Evolutionary conservation across 768 basidiomycete species (phyloP), one percentile per base, ranked within the genome.

Genomic region (Macrolepiota dolichaula): DNA sequence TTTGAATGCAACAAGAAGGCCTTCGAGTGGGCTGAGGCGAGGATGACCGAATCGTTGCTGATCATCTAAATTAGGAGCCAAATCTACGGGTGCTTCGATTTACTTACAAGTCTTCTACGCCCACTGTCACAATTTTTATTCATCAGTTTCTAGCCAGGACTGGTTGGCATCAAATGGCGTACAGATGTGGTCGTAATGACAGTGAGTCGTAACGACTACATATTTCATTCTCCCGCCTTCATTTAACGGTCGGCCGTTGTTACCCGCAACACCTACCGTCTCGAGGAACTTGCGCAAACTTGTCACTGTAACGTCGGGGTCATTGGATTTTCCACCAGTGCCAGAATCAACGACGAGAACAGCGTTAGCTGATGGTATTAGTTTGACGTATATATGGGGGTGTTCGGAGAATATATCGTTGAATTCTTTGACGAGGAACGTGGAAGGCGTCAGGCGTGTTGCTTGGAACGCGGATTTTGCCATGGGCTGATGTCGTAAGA

Each of bases 121-220:
- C 83, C 51, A 83, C 81, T 83, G 37, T 47, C 32, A n/a, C 27
- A n/a, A 22, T 19, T 32, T 32, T 32, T 15, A 22, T 44, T 3
- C 19, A 50, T 59, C 55, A 58, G 27, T 19, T 19, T 46, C 19
- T 13, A 44, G 24, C 15, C 47, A 49, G 24, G 25, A 2, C 15
- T 12, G 22, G 19, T 36, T 19, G 17, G n/a, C 27, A n/a, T 15
- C 5, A 2, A 11, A 58, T n/a, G 46, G 47, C 82, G 55, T 68
- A 85, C 83, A 71, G 37, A 85, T 85, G 63, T 85, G 83, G 64
- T 85, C 84, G 63, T 82, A 84, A 63, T 85, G 84, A 60, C 82
- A 83, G 66, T 85, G 83, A 11, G 77, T 83, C 44, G 77, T 70
- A 22, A 80, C 79, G 9, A 85, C 75, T 38, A 82, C 65, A 61